Evolutionary conservation across 371 early-diverging fungal species (phyloP), one percentile per base, ranked within the genome.

Genomic region (Parasitella parasitica): DNA sequence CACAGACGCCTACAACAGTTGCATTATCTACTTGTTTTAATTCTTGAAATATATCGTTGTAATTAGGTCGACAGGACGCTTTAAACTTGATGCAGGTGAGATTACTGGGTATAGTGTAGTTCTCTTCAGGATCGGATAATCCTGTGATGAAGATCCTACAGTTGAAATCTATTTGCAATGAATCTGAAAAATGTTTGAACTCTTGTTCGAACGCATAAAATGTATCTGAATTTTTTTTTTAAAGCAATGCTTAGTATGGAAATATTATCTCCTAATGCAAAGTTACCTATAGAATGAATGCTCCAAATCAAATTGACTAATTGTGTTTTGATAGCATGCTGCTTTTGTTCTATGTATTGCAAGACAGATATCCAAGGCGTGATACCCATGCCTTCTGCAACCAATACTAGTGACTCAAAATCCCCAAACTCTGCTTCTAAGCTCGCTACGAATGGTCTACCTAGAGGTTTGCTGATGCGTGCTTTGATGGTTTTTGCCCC

Each of bases 301-400:
- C 64, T 69, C 73, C 77, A 77, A 0, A 73, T 61, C 4, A 70
- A 43, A 24, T 56, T 30, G 0, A 70, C 26, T 4, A 36, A 41
- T 48, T 56, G 60, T 0, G 72, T 77, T 35, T 51, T 54, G 26
- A 68, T 55, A 0, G 48, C 32, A 54, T 61, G 64, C 22, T 58
- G 48, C 18, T 55, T 52, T 46, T 64, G 38, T 20, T 61, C 48
- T 6, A 73, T 15, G 18, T 69, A 66, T 32, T 76, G 67, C 26
- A 79, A 22, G 6, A 74, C 61, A 15, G 72, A 67, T 3, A 79
- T 51, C 79, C 79, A 79, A 1, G 79, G 79, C 20, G 79, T 76
- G 41, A 79, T 73, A 0, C 79, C 79, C 38, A 76, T 67, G 5
- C 79, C 79, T 54, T 79, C 74, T 13, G 76, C 72, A 3, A 79